Conservation (phyloP, 2,329 filamentous ascomycete species). For the Lasiodiplodia gonubiensis region DNA sequence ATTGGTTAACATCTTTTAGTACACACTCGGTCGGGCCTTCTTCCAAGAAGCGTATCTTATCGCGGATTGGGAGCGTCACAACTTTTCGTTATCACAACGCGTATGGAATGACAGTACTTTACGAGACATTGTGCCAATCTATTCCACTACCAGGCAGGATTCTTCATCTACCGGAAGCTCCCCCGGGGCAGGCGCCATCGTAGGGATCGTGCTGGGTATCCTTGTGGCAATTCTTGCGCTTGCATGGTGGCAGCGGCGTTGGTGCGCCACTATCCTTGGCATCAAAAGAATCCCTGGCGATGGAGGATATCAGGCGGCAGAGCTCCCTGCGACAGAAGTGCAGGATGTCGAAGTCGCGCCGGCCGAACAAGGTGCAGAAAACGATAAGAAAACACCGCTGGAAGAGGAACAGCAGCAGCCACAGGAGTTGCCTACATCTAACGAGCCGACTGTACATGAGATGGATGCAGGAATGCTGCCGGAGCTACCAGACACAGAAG, state of each 20-base stretch:
- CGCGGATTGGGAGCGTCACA: constrained; percentile 40
- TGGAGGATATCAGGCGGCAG: too few relatives aligned
- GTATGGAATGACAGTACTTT: background rate
- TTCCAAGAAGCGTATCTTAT: constrained; percentile 41
- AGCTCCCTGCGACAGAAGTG: too few relatives aligned
- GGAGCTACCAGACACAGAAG: too few relatives aligned
- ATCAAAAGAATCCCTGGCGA: background rate
- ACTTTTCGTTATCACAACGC: constrained; percentile 43
- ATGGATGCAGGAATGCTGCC: too few relatives aligned
- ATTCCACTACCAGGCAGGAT: background rate
- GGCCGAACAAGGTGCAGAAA: too few relatives aligned
- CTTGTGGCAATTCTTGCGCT: background rate
- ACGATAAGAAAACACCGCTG: too few relatives aligned
- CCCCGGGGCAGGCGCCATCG: background rate
- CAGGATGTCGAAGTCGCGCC: too few relatives aligned
- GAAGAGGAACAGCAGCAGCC: too few relatives aligned
- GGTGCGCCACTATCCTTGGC: background rate
- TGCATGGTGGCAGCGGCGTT: background rate
- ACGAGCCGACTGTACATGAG: too few relatives aligned
- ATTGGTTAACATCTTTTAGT: constrained; percentile 32
- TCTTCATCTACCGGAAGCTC: background rate
- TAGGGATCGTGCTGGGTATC: background rate
- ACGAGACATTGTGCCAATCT: background rate
- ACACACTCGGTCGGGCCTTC: constrained; percentile 35
- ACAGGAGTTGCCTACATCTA: too few relatives aligned